Evolutionary conservation across 352 stramenopile species (phyloP).

Genomic region (Phytophthora rubi): DNA sequence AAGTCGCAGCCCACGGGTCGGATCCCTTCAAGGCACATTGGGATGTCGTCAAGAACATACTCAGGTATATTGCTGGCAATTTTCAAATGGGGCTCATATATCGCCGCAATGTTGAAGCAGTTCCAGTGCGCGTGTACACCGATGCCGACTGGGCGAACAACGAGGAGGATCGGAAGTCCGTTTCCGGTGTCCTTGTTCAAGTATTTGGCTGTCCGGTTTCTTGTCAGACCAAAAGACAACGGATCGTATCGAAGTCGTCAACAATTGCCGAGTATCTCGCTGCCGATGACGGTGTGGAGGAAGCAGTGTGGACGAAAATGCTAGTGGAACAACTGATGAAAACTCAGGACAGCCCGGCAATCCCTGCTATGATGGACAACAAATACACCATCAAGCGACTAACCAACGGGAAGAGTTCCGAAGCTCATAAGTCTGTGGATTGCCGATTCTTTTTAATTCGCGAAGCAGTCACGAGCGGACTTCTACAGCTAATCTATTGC

Average conservation of each 20-base stretch:
- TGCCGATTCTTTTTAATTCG: neutral
- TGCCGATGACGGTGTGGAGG: neutral
- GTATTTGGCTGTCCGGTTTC: neutral
- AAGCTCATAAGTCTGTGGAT: neutral
- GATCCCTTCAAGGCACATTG: slow-evolving; percentile 4
- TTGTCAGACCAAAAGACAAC: neutral
- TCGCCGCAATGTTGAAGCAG: neutral
- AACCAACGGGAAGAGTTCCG: neutral
- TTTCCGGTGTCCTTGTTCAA: neutral
- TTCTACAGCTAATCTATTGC: neutral
- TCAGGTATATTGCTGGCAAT: slow-evolving; percentile 1
- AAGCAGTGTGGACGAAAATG: neutral
- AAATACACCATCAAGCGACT: neutral
- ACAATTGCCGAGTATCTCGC: neutral
- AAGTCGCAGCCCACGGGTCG: slow-evolving; percentile 11
- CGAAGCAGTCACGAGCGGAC: neutral
- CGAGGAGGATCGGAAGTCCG: neutral
- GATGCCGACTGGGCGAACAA: neutral
- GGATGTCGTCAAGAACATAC: slow-evolving; percentile 11
- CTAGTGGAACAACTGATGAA: neutral
- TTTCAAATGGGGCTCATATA: neutral
- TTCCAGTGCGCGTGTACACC: neutral
- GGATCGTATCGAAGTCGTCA: neutral
- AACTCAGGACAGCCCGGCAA: neutral
- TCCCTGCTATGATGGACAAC: neutral